phyloP scores from a whole-genome alignment of 495 filamentous ascomycete genomes.

The Jackrogersella minutella region DNA sequence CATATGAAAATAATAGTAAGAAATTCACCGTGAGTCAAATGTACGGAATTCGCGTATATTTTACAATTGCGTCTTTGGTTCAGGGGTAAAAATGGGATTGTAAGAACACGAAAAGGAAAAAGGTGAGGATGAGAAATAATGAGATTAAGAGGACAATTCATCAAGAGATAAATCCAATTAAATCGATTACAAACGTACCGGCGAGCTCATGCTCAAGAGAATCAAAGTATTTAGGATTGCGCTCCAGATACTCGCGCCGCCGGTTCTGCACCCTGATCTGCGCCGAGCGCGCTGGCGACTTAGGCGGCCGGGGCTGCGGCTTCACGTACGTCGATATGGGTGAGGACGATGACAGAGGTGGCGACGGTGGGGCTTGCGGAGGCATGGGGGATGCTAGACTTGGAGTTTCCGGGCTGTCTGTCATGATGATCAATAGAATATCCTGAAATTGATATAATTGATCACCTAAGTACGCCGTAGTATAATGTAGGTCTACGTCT shows the following conservation, averaged over 20 bases:
- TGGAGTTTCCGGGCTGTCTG: neutral
- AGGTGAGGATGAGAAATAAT: neutral
- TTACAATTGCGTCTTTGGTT: neutral
- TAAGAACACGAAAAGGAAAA: neutral
- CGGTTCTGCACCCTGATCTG: conserved; percentile 54
- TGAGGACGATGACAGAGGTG: conserved; percentile 17
- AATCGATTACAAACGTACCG: conserved; percentile 34
- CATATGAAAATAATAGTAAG: neutral
- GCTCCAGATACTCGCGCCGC: conserved; percentile 52
- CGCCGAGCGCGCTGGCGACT: conserved; percentile 43
- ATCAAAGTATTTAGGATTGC: conserved; percentile 51
- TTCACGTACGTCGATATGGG: conserved; percentile 32
- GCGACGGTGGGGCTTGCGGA: conserved; percentile 23
- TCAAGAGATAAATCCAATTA: neutral
- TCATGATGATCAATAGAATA: conserved; percentile 1
- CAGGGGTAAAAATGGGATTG: neutral
- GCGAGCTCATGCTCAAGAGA: conserved; percentile 55
- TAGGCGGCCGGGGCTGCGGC: conserved; percentile 51
- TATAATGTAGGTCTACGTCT: too few relatives aligned
- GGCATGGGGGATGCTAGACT: conserved; percentile 10
- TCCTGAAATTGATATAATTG: too few relatives aligned
- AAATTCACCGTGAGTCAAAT: too few relatives aligned
- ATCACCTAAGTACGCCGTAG: too few relatives aligned
- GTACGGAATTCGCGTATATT: neutral
- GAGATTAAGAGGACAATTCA: neutral